Evolutionary conservation across 176 grass and related monocot species (phyloP).

Genomic region (Saccharum spontaneum): DNA sequence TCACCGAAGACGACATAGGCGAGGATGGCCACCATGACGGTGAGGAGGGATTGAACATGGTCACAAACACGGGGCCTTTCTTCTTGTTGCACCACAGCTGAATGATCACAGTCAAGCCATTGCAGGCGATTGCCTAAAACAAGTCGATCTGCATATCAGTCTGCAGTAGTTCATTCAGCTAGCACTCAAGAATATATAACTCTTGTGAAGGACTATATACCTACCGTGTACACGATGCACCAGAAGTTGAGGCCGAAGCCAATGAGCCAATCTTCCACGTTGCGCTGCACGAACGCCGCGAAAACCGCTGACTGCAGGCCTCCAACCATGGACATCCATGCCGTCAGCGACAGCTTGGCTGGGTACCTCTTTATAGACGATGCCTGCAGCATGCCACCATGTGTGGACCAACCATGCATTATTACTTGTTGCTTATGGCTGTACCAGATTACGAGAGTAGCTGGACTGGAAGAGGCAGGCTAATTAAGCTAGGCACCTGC

Average conservation of each 20-base stretch:
- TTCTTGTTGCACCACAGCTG: conserved; percentile 73
- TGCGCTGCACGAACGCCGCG: conserved; percentile 43
- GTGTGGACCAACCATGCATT: too few relatives aligned
- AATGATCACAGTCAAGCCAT: conserved; percentile 60
- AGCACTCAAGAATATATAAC: not conserved
- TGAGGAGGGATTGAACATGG: conserved; percentile 79
- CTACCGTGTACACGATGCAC: conserved; percentile 60
- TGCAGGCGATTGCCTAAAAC: conserved; percentile 63
- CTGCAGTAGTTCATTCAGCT: not conserved
- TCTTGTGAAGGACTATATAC: not conserved
- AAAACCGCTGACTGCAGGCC: conserved; percentile 71
- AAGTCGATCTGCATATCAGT: not conserved
- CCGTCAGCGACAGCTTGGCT: conserved; percentile 72
- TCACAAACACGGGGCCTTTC: conserved; percentile 87
- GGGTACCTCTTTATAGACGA: conserved; percentile 75
- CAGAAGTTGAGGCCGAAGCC: conserved; percentile 86
- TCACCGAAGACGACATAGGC: conserved; percentile 73
- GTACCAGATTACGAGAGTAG: too few relatives aligned
- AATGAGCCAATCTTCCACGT: conserved; percentile 51
- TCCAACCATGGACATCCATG: conserved; percentile 70
- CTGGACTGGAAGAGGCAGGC: too few relatives aligned
- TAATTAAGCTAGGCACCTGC: conserved; percentile 28
- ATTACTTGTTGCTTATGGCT: too few relatives aligned
- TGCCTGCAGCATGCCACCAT: conserved; percentile 16
- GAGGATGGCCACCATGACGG: conserved; percentile 66